phyloP scores from a whole-genome alignment of 1,284 basidiomycete species.

The Cryptococcus sp. region DNA sequence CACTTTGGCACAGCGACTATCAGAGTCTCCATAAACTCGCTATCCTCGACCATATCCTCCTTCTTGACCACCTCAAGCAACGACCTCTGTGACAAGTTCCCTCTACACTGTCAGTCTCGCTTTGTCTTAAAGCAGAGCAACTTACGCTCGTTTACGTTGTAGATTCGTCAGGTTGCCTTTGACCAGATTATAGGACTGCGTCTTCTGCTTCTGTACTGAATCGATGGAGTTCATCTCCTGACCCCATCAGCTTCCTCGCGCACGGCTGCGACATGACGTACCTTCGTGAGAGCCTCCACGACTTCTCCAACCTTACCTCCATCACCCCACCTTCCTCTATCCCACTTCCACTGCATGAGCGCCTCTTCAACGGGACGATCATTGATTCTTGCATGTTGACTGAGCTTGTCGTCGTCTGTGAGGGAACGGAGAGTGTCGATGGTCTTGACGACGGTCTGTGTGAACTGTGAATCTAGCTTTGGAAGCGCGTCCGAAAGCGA shows the following conservation, averaged over 20 bases:
- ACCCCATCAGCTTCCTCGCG: background rate
- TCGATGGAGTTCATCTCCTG: constrained; percentile 89
- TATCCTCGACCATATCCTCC: constrained; percentile 69
- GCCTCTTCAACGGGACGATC: constrained; percentile 79
- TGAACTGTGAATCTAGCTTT: constrained; percentile 87
- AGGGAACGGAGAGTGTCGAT: constrained; percentile 91
- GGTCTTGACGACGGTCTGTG: constrained; percentile 79
- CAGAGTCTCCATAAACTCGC: constrained; percentile 90
- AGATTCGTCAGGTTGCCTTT: constrained; percentile 91
- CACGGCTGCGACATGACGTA: constrained; percentile 32
- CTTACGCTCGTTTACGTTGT: constrained; percentile 89
- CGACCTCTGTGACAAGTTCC: constrained; percentile 86
- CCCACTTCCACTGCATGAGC: constrained; percentile 49
- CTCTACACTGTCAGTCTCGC: constrained; percentile 53
- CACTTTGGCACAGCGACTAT: constrained; percentile 94
- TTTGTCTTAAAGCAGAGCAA: background rate
- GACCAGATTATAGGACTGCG: constrained; percentile 87
- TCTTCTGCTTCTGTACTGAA: constrained; percentile 80
- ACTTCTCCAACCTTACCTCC: constrained; percentile 40
- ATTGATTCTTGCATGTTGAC: constrained; percentile 71
- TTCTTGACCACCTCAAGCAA: constrained; percentile 79
- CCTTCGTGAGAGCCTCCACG: constrained; percentile 75
- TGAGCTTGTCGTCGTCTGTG: constrained; percentile 79
- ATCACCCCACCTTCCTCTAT: constrained; percentile 15
- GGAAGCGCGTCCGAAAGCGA: constrained; percentile 87